Base-by-base conservation (phyloP, 176 grass and related monocot genomes). In the Cenchrus fungigraminus region DNA sequence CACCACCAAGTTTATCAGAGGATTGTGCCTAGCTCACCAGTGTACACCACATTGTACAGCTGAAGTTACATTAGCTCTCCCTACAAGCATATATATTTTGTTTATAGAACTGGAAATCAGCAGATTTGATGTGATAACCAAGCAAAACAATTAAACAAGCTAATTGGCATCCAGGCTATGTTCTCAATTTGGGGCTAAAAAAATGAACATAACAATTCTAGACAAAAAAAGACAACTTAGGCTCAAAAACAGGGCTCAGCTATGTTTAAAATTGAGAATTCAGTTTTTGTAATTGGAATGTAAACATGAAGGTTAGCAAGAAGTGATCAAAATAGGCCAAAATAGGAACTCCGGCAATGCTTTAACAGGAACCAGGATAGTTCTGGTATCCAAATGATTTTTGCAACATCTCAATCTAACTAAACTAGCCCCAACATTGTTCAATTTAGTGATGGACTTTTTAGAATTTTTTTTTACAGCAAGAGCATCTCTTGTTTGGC, bases 81-180 rank as follows among this genome's bases (percentile, higher is more conserved):
- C 5, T 57, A 37, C 31, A 13, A 42, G 7, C 8, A 3, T 20
- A 53, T 79, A 10, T 52, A 22, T 67, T 79, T 12, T 69, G 12
- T 70, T 0, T 51, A 28, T 40, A 63, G 28, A 79, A 12, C 22
- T 50, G 70, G 32, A 11, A 85, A 50, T 61, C 9, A 3, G 12
- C 17, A 73, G 44, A 79, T 29, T 86, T 51, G 12, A 86, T 63
- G 65, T 79, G 50, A 71, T 50, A 43, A 64, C 64, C 45, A 72
- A 17, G 25, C 43, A 86, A 56, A 77, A 53, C 64, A 54, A 19
- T 8, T 53, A 19, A 42, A 22, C 4, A 42, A 43, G 43, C 6
- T 22, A 53, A 59, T 17, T n/a, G 53, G 9, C 19, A 14, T 22
- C 29, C 65, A 54, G 19, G 51, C 29, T 81, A 16, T 44, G 19